Evolutionary conservation across 257 asterid genomes (phyloP), one percentile per base, ranked within the genome.

Genomic region (Jaltomata sinuosa): DNA sequence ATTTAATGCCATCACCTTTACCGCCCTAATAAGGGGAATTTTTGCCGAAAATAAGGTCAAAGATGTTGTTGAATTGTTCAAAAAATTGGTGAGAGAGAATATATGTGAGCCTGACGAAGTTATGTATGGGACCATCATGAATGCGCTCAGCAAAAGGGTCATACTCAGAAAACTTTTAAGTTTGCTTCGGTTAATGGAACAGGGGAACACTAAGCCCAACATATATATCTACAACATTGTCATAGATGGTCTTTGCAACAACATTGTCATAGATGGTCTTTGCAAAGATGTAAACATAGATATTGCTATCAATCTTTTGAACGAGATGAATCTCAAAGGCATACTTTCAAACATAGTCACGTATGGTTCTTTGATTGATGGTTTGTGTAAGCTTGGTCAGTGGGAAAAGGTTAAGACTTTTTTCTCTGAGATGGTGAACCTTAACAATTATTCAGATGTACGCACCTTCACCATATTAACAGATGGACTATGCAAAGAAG

Each of bases 141-240:
- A n/a, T n/a, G n/a, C n/a, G n/a, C n/a, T n/a, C n/a, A n/a, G n/a
- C n/a, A n/a, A n/a, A n/a, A n/a, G n/a, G n/a, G n/a, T n/a, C n/a
- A n/a, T n/a, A n/a, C n/a, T n/a, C n/a, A n/a, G n/a, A n/a, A n/a
- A n/a, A n/a, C n/a, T n/a, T n/a, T n/a, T n/a, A n/a, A n/a, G n/a
- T n/a, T n/a, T n/a, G n/a, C n/a, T n/a, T n/a, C n/a, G n/a, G n/a
- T n/a, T n/a, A n/a, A n/a, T n/a, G n/a, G n/a, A n/a, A n/a, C n/a
- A n/a, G 3, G 12, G 27, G 9, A 54, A 8, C 4, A 1, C 25
- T 1, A 0, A 19, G 27, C 61, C 61, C 5, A 0, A 0, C 4
- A 19, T 54, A 54, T 54, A 2, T 3, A 10, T 57, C 29, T 57
- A 57, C 16, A 57, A 2, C 31, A n/a, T n/a, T n/a, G n/a, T n/a